Base-by-base conservation (phyloP, 2,329 filamentous ascomycete species). In the Ophiocordyceps camponoti-rufipedis region DNA sequence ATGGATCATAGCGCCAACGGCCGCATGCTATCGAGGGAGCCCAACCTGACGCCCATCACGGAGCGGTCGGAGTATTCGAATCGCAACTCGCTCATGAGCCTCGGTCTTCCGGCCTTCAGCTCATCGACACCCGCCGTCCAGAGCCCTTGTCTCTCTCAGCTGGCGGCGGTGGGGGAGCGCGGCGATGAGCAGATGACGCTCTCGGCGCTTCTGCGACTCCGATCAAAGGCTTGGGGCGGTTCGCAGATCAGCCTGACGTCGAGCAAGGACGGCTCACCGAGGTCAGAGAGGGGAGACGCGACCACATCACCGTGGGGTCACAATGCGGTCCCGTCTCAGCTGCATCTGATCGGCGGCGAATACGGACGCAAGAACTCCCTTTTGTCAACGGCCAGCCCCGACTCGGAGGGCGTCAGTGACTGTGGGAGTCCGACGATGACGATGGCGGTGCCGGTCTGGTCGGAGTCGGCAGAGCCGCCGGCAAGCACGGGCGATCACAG, bases 31-130 rank as follows among this genome's bases (percentile, higher is more conserved):
- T 83, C 84, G 18, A 77, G 82, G 39, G 89, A 95, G 58, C 89
- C 91, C 1, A 95, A 91, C 54, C 67, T 98, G 43, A 96, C 91
- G 1, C 91, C 91, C 6, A 96, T 98, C 54, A 96, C 89, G 0
- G 91, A 96, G 60, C 77, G 88, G 12, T 94, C 85, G 48, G 91
- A 98, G 62, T 95, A 94, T 67, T 94, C 86, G 40, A 94, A 93
- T 48, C 78, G 91, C 41, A 96, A 95, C 58, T 93, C 85, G 1
- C 76, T 94, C 48, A 84, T 93, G 66, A 85, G 82, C 48, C 66
- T 89, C 49, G 64, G 62, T 28, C 62, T 66, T 48, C 58, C 61
- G 11, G 53, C 58, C 4, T 55, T 61, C 29, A 55, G 56, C 12
- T 75, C 69, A 47, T 58, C 56, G 10, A 74, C 66, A 39, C 61